Conservation (phyloP, 208 protist species). For the Acanthamoeba triangularis region DNA sequence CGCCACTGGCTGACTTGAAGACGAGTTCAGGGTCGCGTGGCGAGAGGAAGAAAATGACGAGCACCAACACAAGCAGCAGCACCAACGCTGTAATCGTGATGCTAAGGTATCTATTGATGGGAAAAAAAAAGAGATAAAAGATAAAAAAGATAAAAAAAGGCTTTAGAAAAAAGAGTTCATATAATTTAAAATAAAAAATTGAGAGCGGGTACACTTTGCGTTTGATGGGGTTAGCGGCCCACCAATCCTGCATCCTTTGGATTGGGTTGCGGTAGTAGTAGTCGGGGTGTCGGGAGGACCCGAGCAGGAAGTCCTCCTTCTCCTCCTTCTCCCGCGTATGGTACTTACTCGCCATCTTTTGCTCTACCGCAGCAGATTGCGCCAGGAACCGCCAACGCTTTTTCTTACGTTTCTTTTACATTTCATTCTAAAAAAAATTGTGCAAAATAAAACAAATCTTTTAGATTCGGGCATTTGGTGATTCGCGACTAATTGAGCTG, state of each 20-base stretch:
- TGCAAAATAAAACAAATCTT: no score
- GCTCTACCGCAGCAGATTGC: background rate
- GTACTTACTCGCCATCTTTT: background rate
- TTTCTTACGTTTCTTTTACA: background rate
- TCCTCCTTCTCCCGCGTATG: background rate
- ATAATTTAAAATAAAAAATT: background rate
- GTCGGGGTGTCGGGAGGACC: slow-evolving; percentile 20
- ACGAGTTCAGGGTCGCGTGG: slow-evolving; percentile 38
- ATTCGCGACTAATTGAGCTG: no score
- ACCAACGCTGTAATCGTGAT: background rate
- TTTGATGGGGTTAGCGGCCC: slow-evolving; percentile 17
- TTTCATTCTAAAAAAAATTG: background rate
- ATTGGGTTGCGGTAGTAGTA: slow-evolving; percentile 21
- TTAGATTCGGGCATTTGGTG: no score
- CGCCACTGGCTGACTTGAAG: slow-evolving; percentile 23
- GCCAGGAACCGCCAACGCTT: background rate
- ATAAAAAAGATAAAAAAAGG: background rate
- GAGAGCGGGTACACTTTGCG: slow-evolving; percentile 50
- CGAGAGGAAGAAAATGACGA: slow-evolving; percentile 60
- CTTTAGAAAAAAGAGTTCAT: background rate
- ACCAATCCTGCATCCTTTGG: slow-evolving; percentile 40
- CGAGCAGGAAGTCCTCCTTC: background rate
- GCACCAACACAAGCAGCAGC: slow-evolving; percentile 13
- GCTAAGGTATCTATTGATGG: slow-evolving; percentile 5
- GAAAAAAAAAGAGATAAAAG: background rate